phyloP scores from a whole-genome alignment of 108 stramenopile genomes.

The Fistulifera pelliculosa region DNA sequence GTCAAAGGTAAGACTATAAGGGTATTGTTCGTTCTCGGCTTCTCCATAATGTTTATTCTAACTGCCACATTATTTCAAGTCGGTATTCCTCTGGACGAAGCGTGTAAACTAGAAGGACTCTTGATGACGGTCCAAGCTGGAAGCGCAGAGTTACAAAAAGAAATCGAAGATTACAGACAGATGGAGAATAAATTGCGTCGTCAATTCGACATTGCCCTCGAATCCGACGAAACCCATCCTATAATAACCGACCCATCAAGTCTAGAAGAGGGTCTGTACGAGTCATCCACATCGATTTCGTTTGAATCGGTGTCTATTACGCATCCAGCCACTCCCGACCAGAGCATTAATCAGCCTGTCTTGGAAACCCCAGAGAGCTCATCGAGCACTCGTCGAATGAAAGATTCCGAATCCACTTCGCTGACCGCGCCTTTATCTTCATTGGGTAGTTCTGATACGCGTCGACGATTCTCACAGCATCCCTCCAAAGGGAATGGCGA shows the following conservation, averaged over 20 bases:
- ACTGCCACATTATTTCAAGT: too few species aligned
- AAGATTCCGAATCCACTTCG: too few species aligned
- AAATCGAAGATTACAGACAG: constrained; percentile 22
- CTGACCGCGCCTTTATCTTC: too few species aligned
- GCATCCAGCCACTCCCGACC: constrained; percentile 3
- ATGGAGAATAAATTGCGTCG: constrained; percentile 14
- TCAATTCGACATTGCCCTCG: constrained; percentile 16
- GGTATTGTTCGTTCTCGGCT: not conserved
- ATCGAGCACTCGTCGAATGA: not conserved
- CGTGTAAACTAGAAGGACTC: constrained; percentile 48
- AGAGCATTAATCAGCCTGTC: not conserved
- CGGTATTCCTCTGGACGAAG: constrained; percentile 36
- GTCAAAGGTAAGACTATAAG: constrained; percentile 38
- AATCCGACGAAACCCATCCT: constrained; percentile 12
- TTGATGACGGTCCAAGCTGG: constrained; percentile 19
- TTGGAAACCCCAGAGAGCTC: not conserved
- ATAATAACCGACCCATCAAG: constrained; percentile 18
- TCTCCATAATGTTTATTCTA: not conserved
- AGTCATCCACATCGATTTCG: too few species aligned
- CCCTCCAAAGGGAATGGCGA: too few species aligned
- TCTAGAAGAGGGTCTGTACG: too few species aligned
- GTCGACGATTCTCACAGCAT: too few species aligned
- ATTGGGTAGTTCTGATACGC: too few species aligned
- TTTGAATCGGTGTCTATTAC: too few species aligned
- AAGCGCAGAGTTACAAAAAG: constrained; percentile 20